Evolutionary conservation across 768 basidiomycete genomes (phyloP).

Genomic region (Russula ochroleuca): DNA sequence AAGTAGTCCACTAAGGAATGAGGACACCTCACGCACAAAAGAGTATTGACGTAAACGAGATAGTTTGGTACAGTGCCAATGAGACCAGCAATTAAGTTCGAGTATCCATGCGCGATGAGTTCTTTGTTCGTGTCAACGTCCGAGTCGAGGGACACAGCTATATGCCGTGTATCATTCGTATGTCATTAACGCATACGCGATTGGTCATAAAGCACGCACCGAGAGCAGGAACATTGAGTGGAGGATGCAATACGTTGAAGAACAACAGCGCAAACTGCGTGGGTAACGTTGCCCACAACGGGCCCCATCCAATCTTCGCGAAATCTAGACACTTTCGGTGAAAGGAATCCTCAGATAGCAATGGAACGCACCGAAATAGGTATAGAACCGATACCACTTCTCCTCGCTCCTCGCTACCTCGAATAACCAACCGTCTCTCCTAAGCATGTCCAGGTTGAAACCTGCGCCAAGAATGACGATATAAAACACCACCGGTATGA

Average conservation of each 20-base stretch:
- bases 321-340: slow-evolving; percentile 46
- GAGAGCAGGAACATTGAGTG: slow-evolving; percentile 85
- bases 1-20: slow-evolving; percentile 8
- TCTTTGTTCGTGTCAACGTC: slow-evolving; percentile 92
- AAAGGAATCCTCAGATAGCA: neutral
- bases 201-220: slow-evolving; percentile 40
- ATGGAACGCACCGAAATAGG: slow-evolving; percentile 58
- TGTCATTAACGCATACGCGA: neutral
- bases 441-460: slow-evolving; percentile 55
- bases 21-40: slow-evolving; percentile 18
- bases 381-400: slow-evolving; percentile 84
- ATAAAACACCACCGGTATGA: slow-evolving; percentile 84
- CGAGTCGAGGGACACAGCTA: slow-evolving; percentile 82
- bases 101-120: slow-evolving; percentile 87
- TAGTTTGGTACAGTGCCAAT: slow-evolving; percentile 87
- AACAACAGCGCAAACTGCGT: slow-evolving; percentile 92
- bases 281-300: slow-evolving; percentile 80
- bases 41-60: slow-evolving; percentile 81
- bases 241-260: slow-evolving; percentile 82
- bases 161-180: neutral
- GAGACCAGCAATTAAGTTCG: slow-evolving; percentile 77
- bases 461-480: slow-evolving; percentile 60
- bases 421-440: slow-evolving; percentile 80
- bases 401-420: slow-evolving; percentile 52
- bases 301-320: slow-evolving; percentile 51